phyloP scores from a whole-genome alignment of 2,329 filamentous ascomycete genomes.

The Phyllosticta ampelicida region DNA sequence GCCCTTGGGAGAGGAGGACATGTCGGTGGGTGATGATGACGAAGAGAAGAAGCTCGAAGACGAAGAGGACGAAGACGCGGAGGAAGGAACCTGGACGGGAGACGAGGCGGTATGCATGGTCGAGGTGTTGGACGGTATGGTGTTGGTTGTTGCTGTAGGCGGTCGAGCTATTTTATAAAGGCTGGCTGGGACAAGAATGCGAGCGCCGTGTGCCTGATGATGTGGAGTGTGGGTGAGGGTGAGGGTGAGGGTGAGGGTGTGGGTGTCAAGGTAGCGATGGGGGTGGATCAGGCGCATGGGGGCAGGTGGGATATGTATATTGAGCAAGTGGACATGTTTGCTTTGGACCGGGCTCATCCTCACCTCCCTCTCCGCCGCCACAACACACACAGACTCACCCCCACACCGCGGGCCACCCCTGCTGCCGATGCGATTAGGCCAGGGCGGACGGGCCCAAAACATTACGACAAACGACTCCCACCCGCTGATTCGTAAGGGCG shows the following conservation, averaged over 20 bases:
- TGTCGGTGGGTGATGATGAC: conserved; percentile 17
- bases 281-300: conserved; percentile 2
- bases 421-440: background rate
- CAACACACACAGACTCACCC: background rate
- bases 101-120: background rate
- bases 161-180: background rate
- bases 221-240: background rate
- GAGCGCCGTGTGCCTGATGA: conserved; percentile 3
- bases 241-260: background rate
- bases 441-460: background rate
- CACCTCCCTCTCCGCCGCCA: background rate
- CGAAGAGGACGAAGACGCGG: conserved; percentile 25
- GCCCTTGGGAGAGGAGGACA: conserved; percentile 15
- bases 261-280: background rate
- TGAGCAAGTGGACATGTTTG: conserved; percentile 3
- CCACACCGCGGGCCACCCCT: background rate
- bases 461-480: background rate
- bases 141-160: background rate
- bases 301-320: conserved; percentile 2
- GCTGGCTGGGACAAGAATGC: background rate
- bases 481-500: background rate
- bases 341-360: background rate
- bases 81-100: background rate
- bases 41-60: conserved; percentile 17
- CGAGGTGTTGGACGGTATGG: background rate